Evolutionary conservation across 1,139 yeast species (phyloP).

Genomic region (Spencermartinsiella ligniputridi): DNA sequence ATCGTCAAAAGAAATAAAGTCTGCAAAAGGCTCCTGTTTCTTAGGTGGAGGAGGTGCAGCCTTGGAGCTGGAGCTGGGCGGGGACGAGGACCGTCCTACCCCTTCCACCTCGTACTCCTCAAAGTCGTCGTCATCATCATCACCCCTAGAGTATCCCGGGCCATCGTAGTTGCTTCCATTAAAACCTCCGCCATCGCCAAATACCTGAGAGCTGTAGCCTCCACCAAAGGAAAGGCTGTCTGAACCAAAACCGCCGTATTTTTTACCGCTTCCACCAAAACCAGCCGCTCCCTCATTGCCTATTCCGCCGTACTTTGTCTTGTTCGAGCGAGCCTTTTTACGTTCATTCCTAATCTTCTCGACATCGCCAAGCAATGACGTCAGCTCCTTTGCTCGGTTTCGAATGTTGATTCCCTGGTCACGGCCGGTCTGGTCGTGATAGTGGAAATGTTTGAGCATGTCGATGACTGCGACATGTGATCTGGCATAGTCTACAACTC

Average conservation of each 20-base stretch:
- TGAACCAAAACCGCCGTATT: conserved; percentile 39
- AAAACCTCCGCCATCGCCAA: conserved; percentile 78
- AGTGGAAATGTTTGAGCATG: conserved; percentile 91
- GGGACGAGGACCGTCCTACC: conserved; percentile 2
- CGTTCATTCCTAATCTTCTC: conserved; percentile 74
- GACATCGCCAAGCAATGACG: conserved; percentile 72
- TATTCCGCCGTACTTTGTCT: conserved; percentile 50
- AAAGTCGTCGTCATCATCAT: conserved; percentile 31
- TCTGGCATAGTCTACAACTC: conserved; percentile 92
- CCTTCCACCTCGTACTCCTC: conserved; percentile 50
- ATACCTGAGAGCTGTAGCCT: conserved; percentile 49
- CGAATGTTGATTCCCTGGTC: conserved; percentile 97
- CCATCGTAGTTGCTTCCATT: conserved; percentile 39
- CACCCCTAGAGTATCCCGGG: conserved; percentile 29
- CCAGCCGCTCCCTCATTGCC: conserved; percentile 44
- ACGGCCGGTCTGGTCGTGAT: conserved; percentile 87
- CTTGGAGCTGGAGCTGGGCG: conserved; percentile 1
- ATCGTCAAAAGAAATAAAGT: conserved; percentile 24
- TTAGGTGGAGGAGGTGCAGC: conserved; percentile 9
- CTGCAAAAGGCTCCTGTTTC: conserved; percentile 17
- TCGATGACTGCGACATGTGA: conserved; percentile 76
- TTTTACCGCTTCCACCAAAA: conserved; percentile 37
- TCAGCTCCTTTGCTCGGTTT: conserved; percentile 77
- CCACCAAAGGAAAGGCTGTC: conserved; percentile 31
- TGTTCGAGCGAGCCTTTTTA: conserved; percentile 61